A percentile compares a stretch with the other conserved stretches of the same genome.
These are phyloP conservation scores for Pyrenochaeta sp. DNA, from an alignment of 2,329 filamentous ascomycete genomes.

Conservation along the genomic window DNA sequence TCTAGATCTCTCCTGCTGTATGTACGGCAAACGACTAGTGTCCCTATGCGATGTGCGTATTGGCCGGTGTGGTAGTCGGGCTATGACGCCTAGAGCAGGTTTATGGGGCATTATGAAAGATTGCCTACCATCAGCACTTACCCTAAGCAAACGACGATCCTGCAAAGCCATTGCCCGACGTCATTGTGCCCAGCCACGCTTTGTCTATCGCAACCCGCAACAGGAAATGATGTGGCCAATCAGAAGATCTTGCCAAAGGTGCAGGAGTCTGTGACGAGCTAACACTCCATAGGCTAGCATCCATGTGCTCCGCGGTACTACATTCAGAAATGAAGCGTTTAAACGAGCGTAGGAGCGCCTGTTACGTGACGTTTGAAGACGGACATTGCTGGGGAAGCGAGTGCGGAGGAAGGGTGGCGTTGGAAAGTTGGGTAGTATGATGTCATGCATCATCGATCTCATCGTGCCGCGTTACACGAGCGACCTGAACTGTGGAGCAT, in stretches of 20 bases:
- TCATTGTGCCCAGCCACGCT: constrained; percentile 24
- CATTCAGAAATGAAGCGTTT: constrained; percentile 6
- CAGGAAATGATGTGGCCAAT: constrained; percentile 27
- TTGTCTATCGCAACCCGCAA: constrained; percentile 16
- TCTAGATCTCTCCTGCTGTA: not conserved
- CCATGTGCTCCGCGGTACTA: not conserved
- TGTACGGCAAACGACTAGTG: not conserved
- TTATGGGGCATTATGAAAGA: constrained; percentile 4
- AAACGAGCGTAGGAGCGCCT: constrained; percentile 2
- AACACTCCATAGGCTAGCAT: not conserved
- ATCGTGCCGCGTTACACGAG: constrained; percentile 12
- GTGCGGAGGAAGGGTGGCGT: constrained; percentile 14
- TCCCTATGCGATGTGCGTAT: not conserved
- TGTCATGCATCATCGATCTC: constrained; percentile 23
- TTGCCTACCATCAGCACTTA: constrained; percentile 9
- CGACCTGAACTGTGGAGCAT: constrained; percentile 4
- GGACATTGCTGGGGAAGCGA: constrained; percentile 10
- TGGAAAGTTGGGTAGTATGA: constrained; percentile 16
- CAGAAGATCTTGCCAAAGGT: constrained; percentile 14
- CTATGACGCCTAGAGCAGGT: not conserved
- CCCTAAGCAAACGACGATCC: constrained; percentile 6
- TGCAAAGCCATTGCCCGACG: constrained; percentile 19
- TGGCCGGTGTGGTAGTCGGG: not conserved
- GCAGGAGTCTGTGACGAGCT: constrained; percentile 3
- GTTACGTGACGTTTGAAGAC: constrained; percentile 1